Evolutionary conservation across 139 green algal species (phyloP).

Genomic region (Coelastrella sp.): DNA sequence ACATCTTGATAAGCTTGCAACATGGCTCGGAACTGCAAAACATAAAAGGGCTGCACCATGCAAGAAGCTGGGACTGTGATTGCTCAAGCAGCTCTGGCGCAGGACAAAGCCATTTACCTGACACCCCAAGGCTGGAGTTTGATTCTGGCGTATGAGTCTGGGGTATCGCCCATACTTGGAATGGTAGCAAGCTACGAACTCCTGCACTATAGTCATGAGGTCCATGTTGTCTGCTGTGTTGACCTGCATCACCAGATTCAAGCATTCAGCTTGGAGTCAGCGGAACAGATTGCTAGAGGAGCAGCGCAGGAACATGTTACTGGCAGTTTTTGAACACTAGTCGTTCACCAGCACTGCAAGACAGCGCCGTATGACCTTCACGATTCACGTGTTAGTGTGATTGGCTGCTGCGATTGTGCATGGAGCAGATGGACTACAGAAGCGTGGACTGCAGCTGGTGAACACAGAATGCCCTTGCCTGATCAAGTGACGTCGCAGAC

Average conservation of each 20-base stretch:
- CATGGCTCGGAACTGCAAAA: background rate
- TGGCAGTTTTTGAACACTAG: background rate
- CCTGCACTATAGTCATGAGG: slow-evolving; percentile 57
- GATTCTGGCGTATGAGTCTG: slow-evolving; percentile 54
- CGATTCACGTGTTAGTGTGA: background rate
- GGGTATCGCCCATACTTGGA: slow-evolving; percentile 61
- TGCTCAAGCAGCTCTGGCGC: background rate
- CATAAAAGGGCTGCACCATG: background rate
- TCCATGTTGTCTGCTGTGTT: slow-evolving; percentile 66
- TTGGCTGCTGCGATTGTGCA: background rate
- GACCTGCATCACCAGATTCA: slow-evolving; percentile 13
- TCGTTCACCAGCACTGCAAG: background rate
- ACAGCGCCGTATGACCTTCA: background rate
- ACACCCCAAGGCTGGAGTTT: background rate
- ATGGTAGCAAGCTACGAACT: slow-evolving; percentile 62
- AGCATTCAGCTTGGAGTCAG: background rate
- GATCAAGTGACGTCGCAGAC: slow-evolving; percentile 42
- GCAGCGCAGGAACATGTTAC: background rate
- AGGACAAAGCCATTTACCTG: background rate
- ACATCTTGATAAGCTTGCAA: too few relatives aligned
- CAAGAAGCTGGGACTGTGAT: background rate
- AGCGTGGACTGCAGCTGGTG: background rate
- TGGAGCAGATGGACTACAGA: background rate
- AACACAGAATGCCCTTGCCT: slow-evolving; percentile 10
- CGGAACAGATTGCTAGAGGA: background rate